These are phyloP conservation scores for Cephaloascus fragrans DNA, from an alignment of 805 yeast species.

Conservation along the genomic window DNA sequence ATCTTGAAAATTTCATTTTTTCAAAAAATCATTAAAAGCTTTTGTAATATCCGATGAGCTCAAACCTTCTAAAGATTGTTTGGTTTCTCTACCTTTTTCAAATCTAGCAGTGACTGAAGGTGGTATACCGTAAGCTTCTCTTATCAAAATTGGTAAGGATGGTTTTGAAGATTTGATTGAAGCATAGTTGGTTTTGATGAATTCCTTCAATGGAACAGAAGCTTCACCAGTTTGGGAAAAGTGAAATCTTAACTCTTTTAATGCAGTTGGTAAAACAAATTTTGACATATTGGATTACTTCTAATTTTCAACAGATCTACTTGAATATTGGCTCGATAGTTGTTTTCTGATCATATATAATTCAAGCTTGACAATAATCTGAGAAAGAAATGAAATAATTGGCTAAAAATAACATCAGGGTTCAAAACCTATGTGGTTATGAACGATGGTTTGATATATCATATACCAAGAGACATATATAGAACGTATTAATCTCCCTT, in stretches of 20 bases:
- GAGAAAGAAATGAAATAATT: neutral
- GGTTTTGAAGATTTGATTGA: constrained; percentile 54
- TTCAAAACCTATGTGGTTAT: neutral
- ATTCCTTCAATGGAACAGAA: constrained; percentile 54
- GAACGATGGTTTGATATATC: neutral
- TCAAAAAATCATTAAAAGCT: constrained; percentile 18
- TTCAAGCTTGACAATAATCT: neutral
- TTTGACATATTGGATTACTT: constrained; percentile 26
- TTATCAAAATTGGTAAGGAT: constrained; percentile 60
- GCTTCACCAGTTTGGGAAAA: constrained; percentile 73
- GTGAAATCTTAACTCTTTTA: constrained; percentile 76
- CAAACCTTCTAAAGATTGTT: constrained; percentile 35
- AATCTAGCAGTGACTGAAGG: constrained; percentile 73
- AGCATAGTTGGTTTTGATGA: constrained; percentile 56
- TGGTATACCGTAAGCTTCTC: constrained; percentile 66
- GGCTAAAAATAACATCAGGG: no score
- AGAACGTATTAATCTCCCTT: no score
- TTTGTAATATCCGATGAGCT: constrained; percentile 28
- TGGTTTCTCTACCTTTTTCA: constrained; percentile 39
- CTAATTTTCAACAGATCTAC: no score
- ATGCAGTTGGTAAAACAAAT: constrained; percentile 38
- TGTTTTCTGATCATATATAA: no score
- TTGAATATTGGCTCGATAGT: no score
- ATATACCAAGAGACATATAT: no score
- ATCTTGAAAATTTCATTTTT: no score